Evolutionary conservation across 306 rosid species (phyloP), one percentile per base, ranked within the genome.

Genomic region (Cyclanthera cordifolia): DNA sequence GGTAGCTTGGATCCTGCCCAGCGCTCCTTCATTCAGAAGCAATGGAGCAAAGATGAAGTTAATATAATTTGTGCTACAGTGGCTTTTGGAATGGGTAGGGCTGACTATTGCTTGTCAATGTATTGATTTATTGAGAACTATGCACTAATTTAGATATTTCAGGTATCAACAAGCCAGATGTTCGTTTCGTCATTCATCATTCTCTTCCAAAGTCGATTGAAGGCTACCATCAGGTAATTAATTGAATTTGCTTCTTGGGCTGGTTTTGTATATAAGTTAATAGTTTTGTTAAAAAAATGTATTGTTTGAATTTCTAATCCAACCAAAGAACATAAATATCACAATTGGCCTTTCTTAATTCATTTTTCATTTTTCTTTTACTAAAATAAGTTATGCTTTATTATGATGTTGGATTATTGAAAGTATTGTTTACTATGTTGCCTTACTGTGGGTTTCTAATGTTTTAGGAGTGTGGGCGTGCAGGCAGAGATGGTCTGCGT

Each of bases 161-260:
- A 93, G 99, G 99, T 66, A 93, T 93, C 75, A 93, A 93, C 84
- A 93, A 93, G 69, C 99, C 99, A 19, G 99, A 93, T 78, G 99
- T 93, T 58, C 99, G 96, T 61, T 93, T 93, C 77, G 91, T 93
- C 75, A 93, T 87, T 81, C 99, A 93, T 75, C 99, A 93, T 68
- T 93, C 99, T 75, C 90, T 93, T 46, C 99, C 96, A 76, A 90
- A 93, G 80, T 90, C 99, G 67, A 85, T 93, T 66, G 99, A 93
- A 82, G 99, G 99, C 56, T 93, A 93, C 79, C 99, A 93, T 79
- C 99, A 90, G 96, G 99, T 93, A 74, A 53, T 47, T 23, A 57
- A 60, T 60, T 11, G 58, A 47, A 60, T 21, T 45, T 59, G 30
- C 52, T 60, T 59, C 12, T 24, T 75, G 32, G 54, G 39, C 27